Percentiles rank a stretch among this genome's conserved stretches.
Evolutionary conservation across 352 stramenopile genomes (phyloP).

Genomic region (Globisporangium nodosum): DNA sequence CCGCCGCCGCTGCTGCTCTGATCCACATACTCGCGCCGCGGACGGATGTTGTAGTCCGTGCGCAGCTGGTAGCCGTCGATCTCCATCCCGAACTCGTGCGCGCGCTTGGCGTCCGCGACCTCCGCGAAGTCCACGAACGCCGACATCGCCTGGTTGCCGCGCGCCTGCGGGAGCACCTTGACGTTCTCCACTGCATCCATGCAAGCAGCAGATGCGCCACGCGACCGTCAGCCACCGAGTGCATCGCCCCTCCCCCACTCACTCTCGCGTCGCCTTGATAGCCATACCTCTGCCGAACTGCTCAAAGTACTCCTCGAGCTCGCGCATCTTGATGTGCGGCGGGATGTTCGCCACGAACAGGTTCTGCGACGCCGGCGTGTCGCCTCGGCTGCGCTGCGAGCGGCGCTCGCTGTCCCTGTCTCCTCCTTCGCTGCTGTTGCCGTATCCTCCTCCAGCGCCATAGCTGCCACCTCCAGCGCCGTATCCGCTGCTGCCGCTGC

Average conservation of each 20-base stretch:
- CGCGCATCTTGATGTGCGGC: constrained; percentile 52
- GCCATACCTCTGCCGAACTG: constrained; percentile 39
- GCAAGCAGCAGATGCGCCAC: background rate
- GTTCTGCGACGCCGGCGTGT: constrained; percentile 26
- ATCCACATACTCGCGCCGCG: constrained; percentile 3
- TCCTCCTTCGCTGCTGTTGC: constrained; percentile 2
- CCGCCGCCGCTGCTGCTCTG: background rate
- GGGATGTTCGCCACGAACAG: constrained; percentile 67
- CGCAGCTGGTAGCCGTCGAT: constrained; percentile 35
- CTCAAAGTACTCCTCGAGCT: constrained; percentile 49
- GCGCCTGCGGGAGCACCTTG: constrained; percentile 45
- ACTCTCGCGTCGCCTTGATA: background rate
- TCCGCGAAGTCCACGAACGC: constrained; percentile 59
- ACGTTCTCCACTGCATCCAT: constrained; percentile 39
- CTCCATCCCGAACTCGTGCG: constrained; percentile 35
- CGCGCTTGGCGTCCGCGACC: constrained; percentile 31
- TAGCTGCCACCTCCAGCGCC: background rate
- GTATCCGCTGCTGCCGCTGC: background rate
- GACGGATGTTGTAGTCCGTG: constrained; percentile 55
- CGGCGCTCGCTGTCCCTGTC: background rate
- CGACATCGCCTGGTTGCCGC: constrained; percentile 46
- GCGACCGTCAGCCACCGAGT: background rate
- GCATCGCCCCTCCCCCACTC: too few species aligned
- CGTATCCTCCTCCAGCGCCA: too few species aligned
- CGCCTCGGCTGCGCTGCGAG: background rate